phyloP scores from a whole-genome alignment of 164 flowering plant genomes.

The Brasenia schreberi region DNA sequence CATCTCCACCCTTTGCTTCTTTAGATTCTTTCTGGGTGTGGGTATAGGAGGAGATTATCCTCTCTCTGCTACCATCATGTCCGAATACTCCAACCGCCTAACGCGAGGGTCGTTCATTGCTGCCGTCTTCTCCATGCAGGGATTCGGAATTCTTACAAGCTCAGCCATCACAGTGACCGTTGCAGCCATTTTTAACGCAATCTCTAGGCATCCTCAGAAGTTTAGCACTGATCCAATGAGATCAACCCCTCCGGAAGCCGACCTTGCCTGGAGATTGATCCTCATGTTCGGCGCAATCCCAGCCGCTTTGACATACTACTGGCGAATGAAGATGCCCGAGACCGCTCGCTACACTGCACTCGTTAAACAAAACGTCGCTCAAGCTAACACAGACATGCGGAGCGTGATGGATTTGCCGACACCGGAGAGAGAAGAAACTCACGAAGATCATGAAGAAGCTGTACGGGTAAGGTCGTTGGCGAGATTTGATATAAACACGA shows the following conservation, averaged over 20 bases:
- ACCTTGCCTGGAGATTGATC: constrained; percentile 25
- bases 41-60: constrained; percentile 37
- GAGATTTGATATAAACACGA: too few relatives aligned
- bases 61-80: constrained; percentile 32
- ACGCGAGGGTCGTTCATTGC: constrained; percentile 30
- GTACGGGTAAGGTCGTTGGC: too few relatives aligned
- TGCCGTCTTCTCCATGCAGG: constrained; percentile 32
- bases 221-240: constrained; percentile 2
- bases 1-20: constrained; percentile 22
- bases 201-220: constrained; percentile 5
- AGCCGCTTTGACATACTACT: constrained; percentile 26
- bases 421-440: too few relatives aligned
- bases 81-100: constrained; percentile 29
- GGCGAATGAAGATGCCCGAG: constrained; percentile 40
- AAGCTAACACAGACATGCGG: constrained; percentile 8
- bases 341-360: constrained; percentile 42
- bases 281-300: constrained; percentile 34
- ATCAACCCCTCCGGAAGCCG: constrained; percentile 23
- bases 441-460: too few relatives aligned
- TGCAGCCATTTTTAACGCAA: constrained; percentile 11
- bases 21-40: constrained; percentile 32
- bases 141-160: constrained; percentile 23
- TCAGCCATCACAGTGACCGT: constrained; percentile 18
- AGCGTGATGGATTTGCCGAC: too few relatives aligned
- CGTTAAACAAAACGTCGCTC: constrained; percentile 25